These are phyloP conservation scores for Trichosporon inkin DNA, from an alignment of 1,284 basidiomycete species.

Conservation along the genomic window DNA sequence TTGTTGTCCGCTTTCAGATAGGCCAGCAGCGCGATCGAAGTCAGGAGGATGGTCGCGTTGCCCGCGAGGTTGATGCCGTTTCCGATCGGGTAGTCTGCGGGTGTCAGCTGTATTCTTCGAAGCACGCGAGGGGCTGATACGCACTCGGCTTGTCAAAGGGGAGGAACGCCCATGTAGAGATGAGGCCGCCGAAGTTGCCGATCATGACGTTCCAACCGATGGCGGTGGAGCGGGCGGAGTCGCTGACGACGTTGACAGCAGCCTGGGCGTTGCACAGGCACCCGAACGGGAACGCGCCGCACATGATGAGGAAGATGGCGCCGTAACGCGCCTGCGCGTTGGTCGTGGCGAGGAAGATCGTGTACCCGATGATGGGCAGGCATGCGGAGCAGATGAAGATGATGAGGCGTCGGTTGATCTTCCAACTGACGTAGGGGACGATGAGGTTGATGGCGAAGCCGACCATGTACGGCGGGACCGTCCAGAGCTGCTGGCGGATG, in stretches of 20 bases:
- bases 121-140: neutral
- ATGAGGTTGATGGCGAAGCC: conserved; percentile 34
- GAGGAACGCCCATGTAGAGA: conserved; percentile 29
- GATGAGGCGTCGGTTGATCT: conserved; percentile 36
- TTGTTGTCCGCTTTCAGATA: conserved; percentile 19
- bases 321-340: conserved; percentile 16
- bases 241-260: conserved; percentile 8
- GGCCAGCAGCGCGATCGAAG: conserved; percentile 10
- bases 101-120: neutral
- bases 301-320: conserved; percentile 18
- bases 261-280: conserved; percentile 16
- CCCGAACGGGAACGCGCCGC: conserved; percentile 19
- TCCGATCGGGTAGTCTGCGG: conserved; percentile 13
- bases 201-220: conserved; percentile 24
- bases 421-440: conserved; percentile 38
- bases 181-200: conserved; percentile 27
- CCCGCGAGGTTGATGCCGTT: conserved; percentile 23
- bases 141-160: conserved; percentile 23
- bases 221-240: conserved; percentile 15
- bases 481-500: conserved; percentile 40
- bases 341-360: conserved; percentile 30
- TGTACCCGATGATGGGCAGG: conserved; percentile 39
- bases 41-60: conserved; percentile 14
- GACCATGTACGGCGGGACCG: conserved; percentile 45
- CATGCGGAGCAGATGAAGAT: conserved; percentile 34